Conservation (phyloP, 306 rosid genomes). For the Quercus suber region DNA sequence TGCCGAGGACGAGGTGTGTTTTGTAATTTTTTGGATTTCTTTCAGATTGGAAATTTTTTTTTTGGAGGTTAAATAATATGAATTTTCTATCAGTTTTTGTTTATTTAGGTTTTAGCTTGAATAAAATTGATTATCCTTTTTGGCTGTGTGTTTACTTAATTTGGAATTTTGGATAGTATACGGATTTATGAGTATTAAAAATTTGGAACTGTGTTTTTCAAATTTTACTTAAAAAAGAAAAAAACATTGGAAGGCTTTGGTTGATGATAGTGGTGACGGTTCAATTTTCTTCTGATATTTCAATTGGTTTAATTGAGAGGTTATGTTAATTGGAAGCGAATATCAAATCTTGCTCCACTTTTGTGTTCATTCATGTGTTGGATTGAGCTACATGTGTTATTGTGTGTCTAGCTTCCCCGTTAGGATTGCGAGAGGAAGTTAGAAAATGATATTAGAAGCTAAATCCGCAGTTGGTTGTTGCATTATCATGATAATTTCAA, state of each 20-base stretch:
- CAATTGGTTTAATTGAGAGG: neutral
- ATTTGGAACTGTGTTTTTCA: neutral
- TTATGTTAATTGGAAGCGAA: neutral
- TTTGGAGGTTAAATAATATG: neutral
- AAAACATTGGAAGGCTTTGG: neutral
- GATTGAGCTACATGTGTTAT: neutral
- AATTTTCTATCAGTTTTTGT: neutral
- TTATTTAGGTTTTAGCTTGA: too few species aligned
- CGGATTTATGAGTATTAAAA: neutral
- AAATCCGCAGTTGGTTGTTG: too few species aligned
- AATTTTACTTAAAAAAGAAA: neutral
- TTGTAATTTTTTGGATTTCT: neutral
- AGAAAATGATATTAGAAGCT: neutral
- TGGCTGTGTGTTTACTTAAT: neutral
- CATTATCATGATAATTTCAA: neutral
- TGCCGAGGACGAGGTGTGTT: slow-evolving; percentile 33
- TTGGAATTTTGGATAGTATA: neutral
- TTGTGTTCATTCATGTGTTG: neutral
- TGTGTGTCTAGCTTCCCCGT: neutral
- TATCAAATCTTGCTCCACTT: neutral
- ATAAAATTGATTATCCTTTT: neutral
- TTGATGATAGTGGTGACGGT: neutral
- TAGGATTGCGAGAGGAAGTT: neutral
- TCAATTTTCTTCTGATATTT: neutral
- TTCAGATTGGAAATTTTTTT: neutral